Conservation (phyloP, 805 yeast genomes). For the Komagataella pseudopastoris region DNA sequence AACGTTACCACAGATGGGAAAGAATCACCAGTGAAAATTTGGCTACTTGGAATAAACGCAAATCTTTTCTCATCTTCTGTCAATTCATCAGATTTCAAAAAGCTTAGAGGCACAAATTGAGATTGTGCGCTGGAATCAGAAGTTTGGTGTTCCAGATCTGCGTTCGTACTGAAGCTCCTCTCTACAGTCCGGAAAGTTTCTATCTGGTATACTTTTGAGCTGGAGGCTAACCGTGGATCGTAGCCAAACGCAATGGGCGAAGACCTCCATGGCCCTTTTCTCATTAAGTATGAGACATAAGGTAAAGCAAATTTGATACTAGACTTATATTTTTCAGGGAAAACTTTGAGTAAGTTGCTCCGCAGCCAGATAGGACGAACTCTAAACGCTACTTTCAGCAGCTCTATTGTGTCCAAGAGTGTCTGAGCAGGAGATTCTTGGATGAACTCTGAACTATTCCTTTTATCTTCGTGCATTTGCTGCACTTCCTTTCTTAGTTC, state of each 20-base stretch:
- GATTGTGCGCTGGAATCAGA: neutral
- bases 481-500: constrained; percentile 16
- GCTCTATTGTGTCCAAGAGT: constrained; percentile 28
- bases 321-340: constrained; percentile 30
- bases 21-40: constrained; percentile 59
- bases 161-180: neutral
- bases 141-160: neutral
- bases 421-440: constrained; percentile 16
- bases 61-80: constrained; percentile 2
- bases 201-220: constrained; percentile 60
- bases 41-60: constrained; percentile 24
- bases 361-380: constrained; percentile 80
- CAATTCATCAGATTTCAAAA: neutral
- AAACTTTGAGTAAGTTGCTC: constrained; percentile 46
- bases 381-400: constrained; percentile 37
- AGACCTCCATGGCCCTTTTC: constrained; percentile 93
- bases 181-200: constrained; percentile 52
- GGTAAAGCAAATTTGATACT: constrained; percentile 69
- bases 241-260: constrained; percentile 68
- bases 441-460: constrained; percentile 14
- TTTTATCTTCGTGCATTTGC: constrained; percentile 10
- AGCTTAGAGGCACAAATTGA: neutral
- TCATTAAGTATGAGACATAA: constrained; percentile 65
- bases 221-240: constrained; percentile 49
- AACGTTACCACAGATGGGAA: constrained; percentile 59